These are phyloP conservation scores for Periconia sp. DNA, from an alignment of 2,329 filamentous ascomycete genomes.

Conservation along the genomic window DNA sequence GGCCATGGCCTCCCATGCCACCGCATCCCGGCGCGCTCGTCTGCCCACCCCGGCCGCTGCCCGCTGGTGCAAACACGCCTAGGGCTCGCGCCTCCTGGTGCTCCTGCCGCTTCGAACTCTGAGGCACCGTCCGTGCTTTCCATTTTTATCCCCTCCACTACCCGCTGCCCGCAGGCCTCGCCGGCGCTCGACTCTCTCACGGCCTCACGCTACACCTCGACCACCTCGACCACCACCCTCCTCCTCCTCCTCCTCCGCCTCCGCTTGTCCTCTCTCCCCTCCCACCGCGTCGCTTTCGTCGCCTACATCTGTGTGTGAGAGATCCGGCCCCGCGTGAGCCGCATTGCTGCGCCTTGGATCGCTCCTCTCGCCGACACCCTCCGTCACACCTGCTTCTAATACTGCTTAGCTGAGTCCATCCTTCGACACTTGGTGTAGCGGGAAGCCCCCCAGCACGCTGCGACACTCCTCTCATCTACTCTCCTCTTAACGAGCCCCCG, in stretches of 20 bases:
- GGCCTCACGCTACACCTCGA: background rate
- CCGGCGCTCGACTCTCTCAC: too few species aligned
- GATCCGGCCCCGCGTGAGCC: constrained; percentile 13
- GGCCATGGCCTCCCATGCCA: too few species aligned
- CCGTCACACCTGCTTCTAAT: constrained; percentile 35
- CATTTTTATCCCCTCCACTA: constrained; percentile 30
- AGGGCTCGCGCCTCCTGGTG: too few species aligned
- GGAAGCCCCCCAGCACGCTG: constrained; percentile 37
- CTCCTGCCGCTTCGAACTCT: constrained; percentile 10
- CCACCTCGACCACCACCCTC: constrained; percentile 1
- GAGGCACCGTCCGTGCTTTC: constrained; percentile 21
- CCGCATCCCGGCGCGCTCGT: background rate
- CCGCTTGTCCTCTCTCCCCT: constrained; percentile 11
- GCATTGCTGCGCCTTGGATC: constrained; percentile 14
- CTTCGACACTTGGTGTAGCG: constrained; percentile 44
- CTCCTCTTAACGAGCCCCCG: constrained; percentile 20
- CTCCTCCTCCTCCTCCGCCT: constrained; percentile 5
- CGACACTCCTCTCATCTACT: constrained; percentile 43
- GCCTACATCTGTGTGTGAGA: too few species aligned
- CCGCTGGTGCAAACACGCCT: constrained; percentile 3
- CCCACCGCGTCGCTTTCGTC: too few species aligned
- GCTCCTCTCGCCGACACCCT: constrained; percentile 16
- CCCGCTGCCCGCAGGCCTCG: constrained; percentile 17
- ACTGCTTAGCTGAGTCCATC: constrained; percentile 34
- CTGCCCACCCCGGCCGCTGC: background rate